These are phyloP conservation scores for Solanum pimpinellifolium DNA, from an alignment of 257 asterid species.

Conservation along the genomic window DNA sequence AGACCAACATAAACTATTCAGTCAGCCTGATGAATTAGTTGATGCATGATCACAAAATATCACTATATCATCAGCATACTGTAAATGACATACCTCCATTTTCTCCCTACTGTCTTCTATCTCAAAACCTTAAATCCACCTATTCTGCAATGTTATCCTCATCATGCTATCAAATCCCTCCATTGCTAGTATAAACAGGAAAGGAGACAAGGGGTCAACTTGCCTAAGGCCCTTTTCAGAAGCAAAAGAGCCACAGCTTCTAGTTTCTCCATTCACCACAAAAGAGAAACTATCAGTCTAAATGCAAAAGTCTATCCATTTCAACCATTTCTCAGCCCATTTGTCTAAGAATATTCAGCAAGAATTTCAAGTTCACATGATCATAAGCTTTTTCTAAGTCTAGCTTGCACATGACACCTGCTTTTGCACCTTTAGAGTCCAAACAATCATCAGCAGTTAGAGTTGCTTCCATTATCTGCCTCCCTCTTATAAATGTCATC, in stretches of 20 bases:
- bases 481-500: background rate
- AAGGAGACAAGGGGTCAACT: background rate
- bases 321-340: background rate
- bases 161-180: background rate
- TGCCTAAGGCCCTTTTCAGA: background rate
- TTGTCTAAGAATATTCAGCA: background rate
- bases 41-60: background rate
- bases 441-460: background rate
- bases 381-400: background rate
- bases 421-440: background rate
- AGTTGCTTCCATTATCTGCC: background rate
- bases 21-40: background rate
- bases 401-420: background rate
- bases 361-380: background rate
- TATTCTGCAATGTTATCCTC: background rate
- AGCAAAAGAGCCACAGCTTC: background rate
- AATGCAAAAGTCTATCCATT: background rate
- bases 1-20: background rate
- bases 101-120: background rate
- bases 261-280: background rate
- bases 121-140: background rate
- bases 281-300: background rate
- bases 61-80: background rate
- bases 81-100: background rate
- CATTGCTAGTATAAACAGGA: background rate